A percentile compares a stretch with the other conserved stretches of the same genome.
Conservation (phyloP, 1,139 yeast species). For the Insectozyma bohioensis region DNA sequence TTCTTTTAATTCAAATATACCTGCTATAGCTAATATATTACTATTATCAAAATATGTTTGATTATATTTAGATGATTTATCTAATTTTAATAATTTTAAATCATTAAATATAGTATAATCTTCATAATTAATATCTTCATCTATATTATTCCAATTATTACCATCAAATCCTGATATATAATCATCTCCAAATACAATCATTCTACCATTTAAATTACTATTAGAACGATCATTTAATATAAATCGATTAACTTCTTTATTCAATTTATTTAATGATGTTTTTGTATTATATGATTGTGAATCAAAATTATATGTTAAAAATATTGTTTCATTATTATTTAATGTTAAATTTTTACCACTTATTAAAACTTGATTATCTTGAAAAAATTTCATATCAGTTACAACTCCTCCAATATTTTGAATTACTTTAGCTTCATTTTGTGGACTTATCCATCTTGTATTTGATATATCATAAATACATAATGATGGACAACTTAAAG, state of each 20-base stretch:
- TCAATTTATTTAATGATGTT: constrained; percentile 24
- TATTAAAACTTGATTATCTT: constrained; percentile 51
- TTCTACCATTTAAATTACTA: constrained; percentile 45
- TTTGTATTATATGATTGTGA: constrained; percentile 24
- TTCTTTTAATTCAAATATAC: constrained; percentile 49
- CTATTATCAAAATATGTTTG: constrained; percentile 38
- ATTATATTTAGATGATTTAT: constrained; percentile 28
- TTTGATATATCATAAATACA: constrained; percentile 65
- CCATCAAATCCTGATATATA: constrained; percentile 54
- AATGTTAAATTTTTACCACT: constrained; percentile 57
- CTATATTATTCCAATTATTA: constrained; percentile 43
- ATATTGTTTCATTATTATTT: constrained; percentile 31
- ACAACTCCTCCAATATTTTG: constrained; percentile 51
- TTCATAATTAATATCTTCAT: constrained; percentile 29
- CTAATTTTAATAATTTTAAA: constrained; percentile 38
- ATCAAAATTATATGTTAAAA: constrained; percentile 55
- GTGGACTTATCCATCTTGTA: constrained; percentile 55
- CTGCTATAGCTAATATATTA: constrained; percentile 60
- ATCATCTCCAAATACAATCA: constrained; percentile 55
- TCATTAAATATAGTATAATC: constrained; percentile 36
- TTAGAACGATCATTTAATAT: constrained; percentile 49
- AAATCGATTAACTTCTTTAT: constrained; percentile 45
- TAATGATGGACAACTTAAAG: constrained; percentile 58
- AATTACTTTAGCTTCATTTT: constrained; percentile 30
- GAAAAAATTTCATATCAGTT: constrained; percentile 53